Base-by-base conservation (phyloP, 768 basidiomycete genomes). In the Rhodotorula babjevae region DNA sequence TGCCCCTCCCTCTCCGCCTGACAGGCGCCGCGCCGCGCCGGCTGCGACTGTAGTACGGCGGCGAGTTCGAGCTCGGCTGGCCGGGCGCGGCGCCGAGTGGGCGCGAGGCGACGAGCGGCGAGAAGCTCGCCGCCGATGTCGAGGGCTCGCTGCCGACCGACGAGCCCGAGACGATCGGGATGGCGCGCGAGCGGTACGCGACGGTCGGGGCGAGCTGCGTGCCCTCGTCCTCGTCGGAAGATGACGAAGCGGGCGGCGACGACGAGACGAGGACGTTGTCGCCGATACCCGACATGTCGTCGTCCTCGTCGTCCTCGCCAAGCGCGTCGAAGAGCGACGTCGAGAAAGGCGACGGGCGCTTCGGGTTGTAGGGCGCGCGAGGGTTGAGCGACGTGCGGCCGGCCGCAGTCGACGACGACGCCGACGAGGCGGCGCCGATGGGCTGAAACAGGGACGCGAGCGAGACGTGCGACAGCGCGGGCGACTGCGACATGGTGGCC, bases 291-390 rank as follows among this genome's bases (percentile, higher is more conserved):
- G 14, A 61, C 33, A n/a, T n/a, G 3, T 70, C 73, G 15, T 64
- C 69, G 12, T 65, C 69, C 9, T 67, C 55, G 7, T 73, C 67
- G 25, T 73, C 67, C 31, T 62, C 64, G 31, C 33, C 25, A 33
- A 50, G 23, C 27, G 90, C 89, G 82, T 91, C 90, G 14, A 88
- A 86, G 76, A 87, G 86, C 66, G 91, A 87, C 74, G 90, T 88
- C 3, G 67, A 56, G 23, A 87, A 85, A 2, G 69, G 74, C 0
- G 78, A 57, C 23, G 78, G 25, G 74, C 67, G 29, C 76, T 50
- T 27, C 10, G 27, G 9, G 25, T 21, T 25, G 6, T 56, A 16
- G 29, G 5, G 55, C 29, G 29, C 85, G 14, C 88, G 86, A 0
- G 87, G 86, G 49, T 87, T 84, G 0, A 89, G 88, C 59, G 82